phyloP scores from a whole-genome alignment of 2,329 filamentous ascomycete species.

The Sclerotinia trifoliorum region DNA sequence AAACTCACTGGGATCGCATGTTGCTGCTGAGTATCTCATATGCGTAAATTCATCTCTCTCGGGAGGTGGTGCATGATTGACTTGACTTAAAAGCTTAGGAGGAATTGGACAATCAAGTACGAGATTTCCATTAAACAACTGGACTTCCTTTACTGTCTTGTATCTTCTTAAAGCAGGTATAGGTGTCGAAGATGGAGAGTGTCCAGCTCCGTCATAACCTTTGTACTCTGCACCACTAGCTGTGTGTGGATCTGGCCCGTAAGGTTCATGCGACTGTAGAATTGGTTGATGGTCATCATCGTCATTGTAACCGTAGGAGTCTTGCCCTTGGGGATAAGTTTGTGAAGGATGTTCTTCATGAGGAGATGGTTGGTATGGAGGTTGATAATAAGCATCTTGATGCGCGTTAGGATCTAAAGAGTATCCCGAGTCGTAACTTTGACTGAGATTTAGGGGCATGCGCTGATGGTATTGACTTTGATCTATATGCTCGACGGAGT shows the following conservation, averaged over 20 bases:
- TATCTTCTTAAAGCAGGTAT: slow-evolving; percentile 73
- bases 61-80: slow-evolving; percentile 48
- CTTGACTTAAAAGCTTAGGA: slow-evolving; percentile 70
- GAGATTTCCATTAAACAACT: slow-evolving; percentile 92
- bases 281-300: slow-evolving; percentile 75
- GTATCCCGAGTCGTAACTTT: slow-evolving; percentile 63
- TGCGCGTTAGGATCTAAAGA: slow-evolving; percentile 79
- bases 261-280: slow-evolving; percentile 54
- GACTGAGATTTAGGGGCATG: slow-evolving; percentile 47
- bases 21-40: slow-evolving; percentile 92
- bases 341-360: slow-evolving; percentile 38
- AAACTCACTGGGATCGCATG: slow-evolving; percentile 94
- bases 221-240: slow-evolving; percentile 44
- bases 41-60: slow-evolving; percentile 87
- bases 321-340: slow-evolving; percentile 28
- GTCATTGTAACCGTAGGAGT: slow-evolving; percentile 48
- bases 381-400: slow-evolving; percentile 82
- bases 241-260: slow-evolving; percentile 58
- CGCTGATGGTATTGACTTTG: slow-evolving; percentile 61
- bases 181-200: slow-evolving; percentile 50
- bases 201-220: slow-evolving; percentile 44
- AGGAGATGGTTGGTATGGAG: slow-evolving; percentile 68
- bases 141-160: slow-evolving; percentile 99
- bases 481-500: slow-evolving; percentile 67
- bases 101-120: slow-evolving; percentile 96